Percentiles rank a stretch among this genome's conserved stretches.
Evolutionary conservation across 768 basidiomycete species (phyloP).

Genomic region (Trametes villosa): DNA sequence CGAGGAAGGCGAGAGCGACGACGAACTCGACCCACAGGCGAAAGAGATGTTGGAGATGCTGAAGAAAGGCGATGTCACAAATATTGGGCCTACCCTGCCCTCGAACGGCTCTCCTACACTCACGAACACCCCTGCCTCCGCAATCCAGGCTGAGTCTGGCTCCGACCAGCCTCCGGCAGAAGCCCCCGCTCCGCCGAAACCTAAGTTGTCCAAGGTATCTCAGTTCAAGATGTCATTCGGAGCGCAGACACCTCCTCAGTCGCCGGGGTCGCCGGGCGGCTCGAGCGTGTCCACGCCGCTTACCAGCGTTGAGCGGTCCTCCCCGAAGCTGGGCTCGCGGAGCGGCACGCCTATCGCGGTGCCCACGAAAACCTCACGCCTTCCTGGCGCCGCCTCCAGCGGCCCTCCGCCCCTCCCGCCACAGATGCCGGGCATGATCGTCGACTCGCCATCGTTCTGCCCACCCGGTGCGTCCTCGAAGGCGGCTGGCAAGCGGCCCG

Average conservation of each 20-base stretch:
- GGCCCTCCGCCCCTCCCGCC: background rate
- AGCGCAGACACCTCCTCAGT: constrained; percentile 6
- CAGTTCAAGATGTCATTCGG: constrained; percentile 32
- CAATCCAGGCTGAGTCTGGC: constrained; percentile 12
- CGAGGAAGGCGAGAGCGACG: constrained; percentile 36
- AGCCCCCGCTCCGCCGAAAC: background rate
- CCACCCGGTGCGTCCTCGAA: background rate
- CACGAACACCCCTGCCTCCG: background rate
- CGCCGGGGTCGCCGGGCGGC: constrained; percentile 1
- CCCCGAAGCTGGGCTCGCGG: constrained; percentile 27
- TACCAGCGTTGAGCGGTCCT: constrained; percentile 23
- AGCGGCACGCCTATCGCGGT: constrained; percentile 20
- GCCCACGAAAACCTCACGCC: constrained; percentile 16
- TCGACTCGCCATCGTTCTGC: constrained; percentile 4
- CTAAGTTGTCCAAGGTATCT: constrained; percentile 22
- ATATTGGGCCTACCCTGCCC: constrained; percentile 32
- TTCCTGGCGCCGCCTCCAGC: background rate
- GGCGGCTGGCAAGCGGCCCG: background rate
- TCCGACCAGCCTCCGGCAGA: constrained; percentile 6
- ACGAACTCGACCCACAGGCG: constrained; percentile 29
- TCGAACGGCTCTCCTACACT: background rate
- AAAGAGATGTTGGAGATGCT: constrained; percentile 34
- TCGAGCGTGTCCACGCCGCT: constrained; percentile 25
- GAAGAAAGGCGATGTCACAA: constrained; percentile 35
- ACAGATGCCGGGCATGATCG: constrained; percentile 3